Evolutionary conservation across 2,329 filamentous ascomycete species (phyloP).

Genomic region (Fusarium robinianum): DNA sequence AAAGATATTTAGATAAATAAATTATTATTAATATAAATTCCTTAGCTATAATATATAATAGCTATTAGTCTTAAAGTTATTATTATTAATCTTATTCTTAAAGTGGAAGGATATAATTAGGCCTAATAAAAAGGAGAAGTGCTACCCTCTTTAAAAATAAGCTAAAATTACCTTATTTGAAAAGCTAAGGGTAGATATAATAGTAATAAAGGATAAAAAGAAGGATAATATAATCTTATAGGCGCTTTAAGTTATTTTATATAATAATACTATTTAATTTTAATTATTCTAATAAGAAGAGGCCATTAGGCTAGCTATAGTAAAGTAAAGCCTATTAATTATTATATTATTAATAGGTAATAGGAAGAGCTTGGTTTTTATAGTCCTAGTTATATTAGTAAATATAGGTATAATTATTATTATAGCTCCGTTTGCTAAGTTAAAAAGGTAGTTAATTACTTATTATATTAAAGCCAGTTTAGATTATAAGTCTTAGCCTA

Average conservation of each 20-base stretch:
- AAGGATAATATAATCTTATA: background rate
- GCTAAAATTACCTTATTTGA: background rate
- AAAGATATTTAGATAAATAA: background rate
- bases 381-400: background rate
- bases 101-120: too few species aligned
- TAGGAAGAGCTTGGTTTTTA: slow-evolving; percentile 1
- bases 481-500: background rate
- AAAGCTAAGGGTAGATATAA: too few species aligned
- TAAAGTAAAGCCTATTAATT: background rate
- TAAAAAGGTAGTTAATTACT: background rate
- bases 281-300: background rate
- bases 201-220: background rate
- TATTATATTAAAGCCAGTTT: background rate
- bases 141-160: background rate
- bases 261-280: background rate
- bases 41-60: background rate
- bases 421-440: background rate
- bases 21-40: background rate
- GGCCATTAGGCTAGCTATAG: background rate
- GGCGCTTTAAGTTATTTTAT: background rate
- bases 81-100: too few species aligned
- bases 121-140: background rate
- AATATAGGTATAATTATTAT: background rate
- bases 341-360: background rate
- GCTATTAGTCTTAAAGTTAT: too few species aligned